Percentiles rank a stretch among this genome's conserved stretches.
These are phyloP conservation scores for Posidonia australis DNA, from an alignment of 106 monocot species.

Conservation along the genomic window DNA sequence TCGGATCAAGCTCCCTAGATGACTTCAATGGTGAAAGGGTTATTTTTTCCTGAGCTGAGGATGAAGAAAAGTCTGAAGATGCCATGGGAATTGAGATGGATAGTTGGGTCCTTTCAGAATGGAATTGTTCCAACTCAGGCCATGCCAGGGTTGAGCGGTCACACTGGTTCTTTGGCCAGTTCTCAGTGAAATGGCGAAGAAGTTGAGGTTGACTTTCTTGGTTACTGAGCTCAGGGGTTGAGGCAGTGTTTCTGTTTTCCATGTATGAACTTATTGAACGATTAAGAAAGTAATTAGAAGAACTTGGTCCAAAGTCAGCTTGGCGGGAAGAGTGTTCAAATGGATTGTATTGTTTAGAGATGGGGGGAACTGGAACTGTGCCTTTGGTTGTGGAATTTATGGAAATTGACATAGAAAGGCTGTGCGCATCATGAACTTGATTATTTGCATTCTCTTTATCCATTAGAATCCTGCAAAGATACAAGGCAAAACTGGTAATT, in stretches of 20 bases:
- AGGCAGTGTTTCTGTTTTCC: conserved; percentile 16
- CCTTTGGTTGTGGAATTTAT: conserved; percentile 10
- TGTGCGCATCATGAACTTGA: conserved; percentile 7
- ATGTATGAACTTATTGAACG: conserved; percentile 11
- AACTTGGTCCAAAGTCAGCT: conserved; percentile 19
- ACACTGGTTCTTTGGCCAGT: conserved; percentile 45
- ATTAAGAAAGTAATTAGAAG: conserved; percentile 18
- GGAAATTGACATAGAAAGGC: conserved; percentile 19
- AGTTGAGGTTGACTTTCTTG: conserved; percentile 21
- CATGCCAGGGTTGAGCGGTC: conserved; percentile 22
- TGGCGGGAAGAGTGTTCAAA: conserved; percentile 19
- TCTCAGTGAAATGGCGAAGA: conserved; percentile 52
- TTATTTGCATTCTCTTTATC: conserved; percentile 34
- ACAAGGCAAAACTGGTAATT: neutral
- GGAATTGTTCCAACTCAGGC: conserved; percentile 32
- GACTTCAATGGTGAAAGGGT: conserved; percentile 36
- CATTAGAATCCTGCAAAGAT: conserved; percentile 35
- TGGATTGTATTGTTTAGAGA: conserved; percentile 32
- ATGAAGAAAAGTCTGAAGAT: conserved; percentile 44
- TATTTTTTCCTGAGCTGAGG: conserved; percentile 26
- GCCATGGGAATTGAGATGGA: conserved; percentile 65
- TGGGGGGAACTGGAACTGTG: conserved; percentile 5
- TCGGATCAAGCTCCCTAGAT: conserved; percentile 34
- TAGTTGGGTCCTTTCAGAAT: conserved; percentile 50
- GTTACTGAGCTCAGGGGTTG: conserved; percentile 20